Base-by-base conservation (phyloP, 306 rosid species). In the Medicago ruthenica region DNA sequence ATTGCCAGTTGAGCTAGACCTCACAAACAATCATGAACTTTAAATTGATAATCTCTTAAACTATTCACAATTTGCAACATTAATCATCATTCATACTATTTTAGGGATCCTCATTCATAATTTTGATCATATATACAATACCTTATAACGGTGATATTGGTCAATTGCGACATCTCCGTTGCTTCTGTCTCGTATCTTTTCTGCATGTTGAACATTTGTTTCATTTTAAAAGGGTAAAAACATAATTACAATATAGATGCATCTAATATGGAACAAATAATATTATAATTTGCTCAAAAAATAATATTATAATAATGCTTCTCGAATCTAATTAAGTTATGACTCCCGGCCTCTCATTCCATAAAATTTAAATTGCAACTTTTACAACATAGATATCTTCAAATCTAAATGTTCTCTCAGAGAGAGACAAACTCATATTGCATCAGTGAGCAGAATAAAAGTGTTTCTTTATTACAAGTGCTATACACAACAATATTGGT, bases 121-220 rank as follows among this genome's bases (percentile, higher is more conserved):
- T 40, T 45, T 45, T 48, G 8, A 50, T 5, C 1, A 48, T 4
- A 14, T 50, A 4, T 15, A 50, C n/a, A 1, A 9, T 79, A 88
- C 83, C 87, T 83, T 80, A 16, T 88, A 88, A 5, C 14, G 87
- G 53, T 88, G 83, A 42, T 88, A 88, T 70, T 62, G 60, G 48
- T 88, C 91, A 60, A 55, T 4, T 7, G 83, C 83, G 2, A 85
- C 70, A 67, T 83, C 87, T 58, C 85, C 91, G 13, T 67, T 88
- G 55, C 85, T 80, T 24, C 75, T 51, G 45, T 85, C 90, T 5
- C 1, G 0, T n/a, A 88, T 88, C 66, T 24, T 80, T 7, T 82
- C 91, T 90, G 78, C 80, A 10, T 6, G n/a, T 60, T 48, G 13
- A 14, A 17, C 51, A 44, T 50, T 50, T 70, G 24, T 50, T 70